Evolutionary conservation across 2,329 filamentous ascomycete species (phyloP).

Genomic region (Claviceps sorghi): DNA sequence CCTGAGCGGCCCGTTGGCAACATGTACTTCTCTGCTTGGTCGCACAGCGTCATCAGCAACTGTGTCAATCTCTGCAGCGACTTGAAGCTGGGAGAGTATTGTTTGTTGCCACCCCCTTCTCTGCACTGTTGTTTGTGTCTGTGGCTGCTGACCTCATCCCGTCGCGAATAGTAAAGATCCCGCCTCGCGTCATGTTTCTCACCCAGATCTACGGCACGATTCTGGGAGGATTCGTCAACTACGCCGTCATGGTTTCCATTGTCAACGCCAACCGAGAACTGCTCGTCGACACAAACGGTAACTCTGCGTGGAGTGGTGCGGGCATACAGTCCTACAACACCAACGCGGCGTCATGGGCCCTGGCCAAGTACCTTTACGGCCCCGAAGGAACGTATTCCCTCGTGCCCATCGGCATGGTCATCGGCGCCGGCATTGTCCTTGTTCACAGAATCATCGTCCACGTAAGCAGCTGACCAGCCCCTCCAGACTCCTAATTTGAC

Average conservation of each 20-base stretch:
- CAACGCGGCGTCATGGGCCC: conserved; percentile 14
- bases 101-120: conserved; percentile 19
- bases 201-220: conserved; percentile 27
- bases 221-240: conserved; percentile 29
- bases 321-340: conserved; percentile 32
- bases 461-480: background rate
- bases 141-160: background rate
- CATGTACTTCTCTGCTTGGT: conserved; percentile 46
- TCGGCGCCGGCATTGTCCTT: conserved; percentile 23
- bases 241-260: conserved; percentile 30
- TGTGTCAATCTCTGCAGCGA: conserved; percentile 35
- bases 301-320: conserved; percentile 32
- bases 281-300: conserved; percentile 24
- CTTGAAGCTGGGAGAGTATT: conserved; percentile 44
- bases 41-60: conserved; percentile 39
- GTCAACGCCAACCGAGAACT: conserved; percentile 26
- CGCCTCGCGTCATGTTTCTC: conserved; percentile 23
- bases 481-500: too few species aligned
- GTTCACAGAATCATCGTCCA: background rate
- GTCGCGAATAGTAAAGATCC: conserved; percentile 14
- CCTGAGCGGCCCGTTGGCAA: conserved; percentile 38
- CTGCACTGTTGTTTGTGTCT: background rate
- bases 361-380: conserved; percentile 29
- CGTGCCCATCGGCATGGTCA: conserved; percentile 24
- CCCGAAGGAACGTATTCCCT: conserved; percentile 20